Conservation (phyloP, 2,329 filamentous ascomycete species). For the Aspergillus pseudonomiae region DNA sequence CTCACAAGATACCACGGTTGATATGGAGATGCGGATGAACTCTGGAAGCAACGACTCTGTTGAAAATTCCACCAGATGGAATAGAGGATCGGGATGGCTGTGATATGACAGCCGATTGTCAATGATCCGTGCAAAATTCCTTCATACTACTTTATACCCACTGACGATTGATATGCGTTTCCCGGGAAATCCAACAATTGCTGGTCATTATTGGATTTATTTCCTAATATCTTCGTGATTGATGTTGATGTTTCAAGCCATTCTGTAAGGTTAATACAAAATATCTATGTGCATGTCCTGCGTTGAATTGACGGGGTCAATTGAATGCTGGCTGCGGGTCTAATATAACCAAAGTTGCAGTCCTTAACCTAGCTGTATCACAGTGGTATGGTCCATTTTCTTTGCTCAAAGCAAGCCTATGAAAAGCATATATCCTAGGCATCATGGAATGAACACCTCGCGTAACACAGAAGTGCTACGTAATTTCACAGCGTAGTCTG, state of each 20-base stretch:
- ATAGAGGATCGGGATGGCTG: slow-evolving; percentile 37
- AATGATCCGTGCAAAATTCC: background rate
- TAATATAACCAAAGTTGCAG: background rate
- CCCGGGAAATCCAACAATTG: background rate
- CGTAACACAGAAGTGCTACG: background rate
- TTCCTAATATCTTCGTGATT: background rate
- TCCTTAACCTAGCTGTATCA: background rate
- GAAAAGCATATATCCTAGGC: background rate
- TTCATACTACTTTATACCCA: background rate
- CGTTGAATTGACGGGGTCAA: too few species aligned
- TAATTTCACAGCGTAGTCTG: background rate
- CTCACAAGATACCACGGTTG: slow-evolving; percentile 22
- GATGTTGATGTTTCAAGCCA: background rate
- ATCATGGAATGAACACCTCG: background rate
- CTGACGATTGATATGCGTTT: background rate
- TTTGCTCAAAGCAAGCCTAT: background rate
- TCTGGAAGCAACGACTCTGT: slow-evolving; percentile 26
- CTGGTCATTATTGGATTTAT: slow-evolving; percentile 6
- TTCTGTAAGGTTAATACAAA: background rate
- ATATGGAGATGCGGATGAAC: slow-evolving; percentile 39
- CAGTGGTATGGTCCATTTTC: background rate
- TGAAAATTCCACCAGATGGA: slow-evolving; percentile 27
- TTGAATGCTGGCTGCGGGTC: background rate
- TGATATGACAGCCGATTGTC: slow-evolving; percentile 15
- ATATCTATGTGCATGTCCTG: background rate